Conservation (phyloP, 495 filamentous ascomycete genomes). For the Podospora comata region DNA sequence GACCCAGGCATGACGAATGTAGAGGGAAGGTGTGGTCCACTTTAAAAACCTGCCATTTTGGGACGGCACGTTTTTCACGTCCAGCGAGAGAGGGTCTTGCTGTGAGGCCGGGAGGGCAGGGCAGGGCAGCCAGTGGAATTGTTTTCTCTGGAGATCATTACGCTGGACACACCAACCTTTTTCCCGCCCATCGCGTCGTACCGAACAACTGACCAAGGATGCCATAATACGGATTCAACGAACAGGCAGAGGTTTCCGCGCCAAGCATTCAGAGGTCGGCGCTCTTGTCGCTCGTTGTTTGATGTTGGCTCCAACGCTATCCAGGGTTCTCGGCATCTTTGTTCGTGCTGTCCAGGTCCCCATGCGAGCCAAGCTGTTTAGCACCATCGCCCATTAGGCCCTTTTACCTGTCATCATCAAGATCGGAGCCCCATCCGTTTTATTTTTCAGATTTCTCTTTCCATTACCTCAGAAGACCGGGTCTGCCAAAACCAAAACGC, state of each 20-base stretch:
- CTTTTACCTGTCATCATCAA: not conserved
- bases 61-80: constrained; percentile 8
- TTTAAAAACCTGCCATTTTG: constrained; percentile 13
- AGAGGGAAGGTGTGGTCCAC: constrained; percentile 7
- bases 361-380: not conserved
- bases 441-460: not conserved
- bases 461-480: not conserved
- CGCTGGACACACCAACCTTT: not conserved
- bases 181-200: not conserved
- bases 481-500: not conserved
- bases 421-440: not conserved
- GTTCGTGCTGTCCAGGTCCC: not conserved
- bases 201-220: constrained; percentile 10
- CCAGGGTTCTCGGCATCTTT: not conserved
- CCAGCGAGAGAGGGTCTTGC: not conserved
- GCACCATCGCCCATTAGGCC: not conserved
- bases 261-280: constrained; percentile 2
- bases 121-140: constrained; percentile 4
- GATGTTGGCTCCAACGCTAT: constrained; percentile 5
- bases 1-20: constrained; percentile 11
- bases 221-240: not conserved
- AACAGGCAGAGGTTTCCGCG: not conserved
- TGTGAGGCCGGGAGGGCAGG: not conserved
- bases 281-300: constrained; percentile 3
- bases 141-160: not conserved